Evolutionary conservation across 2,329 filamentous ascomycete genomes (phyloP), one percentile per base, ranked within the genome.

Genomic region (Aspergillus glaucus): DNA sequence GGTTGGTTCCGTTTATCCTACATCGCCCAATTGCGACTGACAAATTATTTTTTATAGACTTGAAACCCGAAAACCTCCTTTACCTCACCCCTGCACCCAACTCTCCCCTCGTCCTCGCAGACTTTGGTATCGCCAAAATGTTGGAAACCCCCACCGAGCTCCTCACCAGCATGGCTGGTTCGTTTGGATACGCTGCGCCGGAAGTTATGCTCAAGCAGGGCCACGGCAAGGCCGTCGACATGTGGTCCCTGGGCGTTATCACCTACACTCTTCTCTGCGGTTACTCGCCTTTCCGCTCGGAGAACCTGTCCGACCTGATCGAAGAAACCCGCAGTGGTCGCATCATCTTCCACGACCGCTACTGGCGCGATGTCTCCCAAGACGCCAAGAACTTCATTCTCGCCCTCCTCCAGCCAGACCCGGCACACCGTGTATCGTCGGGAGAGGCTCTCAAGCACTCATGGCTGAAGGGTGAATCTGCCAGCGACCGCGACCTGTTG

Each of bases 171-270:
- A 98, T 98, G 93, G 93, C 93, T 40, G 93, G 93, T 40, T 97
- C 93, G 0, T 97, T 98, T 65, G 93, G 93, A 47, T 98, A 98
- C 64, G 93, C 93, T 17, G 93, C 93, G 1, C 93, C 93, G 7
- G 93, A 98, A 70, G 91, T 98, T 51, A 98, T 98, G 93, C 79
- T 95, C 56, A 96, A 96, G 78, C 85, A 88, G 65, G 93, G 93
- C 17, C 94, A 98, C 68, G 93, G 93, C 67, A 98, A 97, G 72
- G 89, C 93, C 4, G 93, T 97, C 30, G 93, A 98, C 67, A 95
- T 98, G 88, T 98, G 93, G 93, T 97, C 93, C 3, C 80, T 98
- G 72, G 93, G 93, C 54, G 93, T 98, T 63, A 98, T 98, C 63
- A 97, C 93, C 39, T 98, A 98, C 73, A 98, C 93, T 14, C 79